Evolutionary conservation across 176 grass and related monocot species (phyloP), one percentile per base, ranked within the genome.

Genomic region (Lolium multiflorum): DNA sequence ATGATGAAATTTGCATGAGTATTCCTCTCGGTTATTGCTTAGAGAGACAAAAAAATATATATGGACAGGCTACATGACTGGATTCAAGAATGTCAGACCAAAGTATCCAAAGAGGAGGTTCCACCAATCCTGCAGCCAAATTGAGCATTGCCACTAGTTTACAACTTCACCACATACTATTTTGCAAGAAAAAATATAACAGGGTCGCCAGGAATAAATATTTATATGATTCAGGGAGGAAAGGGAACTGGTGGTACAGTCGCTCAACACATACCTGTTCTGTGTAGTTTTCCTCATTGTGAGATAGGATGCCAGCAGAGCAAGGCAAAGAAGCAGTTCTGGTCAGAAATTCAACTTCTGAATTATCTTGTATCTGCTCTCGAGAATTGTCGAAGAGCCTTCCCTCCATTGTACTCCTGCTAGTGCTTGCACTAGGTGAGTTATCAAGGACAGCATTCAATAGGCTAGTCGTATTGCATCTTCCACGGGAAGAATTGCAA

Each of bases 231-330:
- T 77, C 78, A 50, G 55, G 73, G 58, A 62, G 35, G 37, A 91
- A 66, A 86, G 26, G 43, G 85, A 57, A 74, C 44, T 74, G 22
- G 71, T 25, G n/a, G 47, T 82, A 18, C 20, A 44, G 41, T 91
- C 78, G 77, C 61, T 70, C 78, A 71, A 54, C 35, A 59, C 71
- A 73, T 89, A 89, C 91, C 91, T 92, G 44, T 77, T 58, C 6
- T 18, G 21, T 51, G 76, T 59, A 76, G 22, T 18, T 52, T 89
- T 81, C 68, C 60, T 70, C 63, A 63, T 18, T 83, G 79, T 75
- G 57, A 92, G 54, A 44, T 75, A 72, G 2, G 61, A 67, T 67
- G 82, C 64, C 44, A 44, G 35, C 87, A 43, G 51, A 87, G 49
- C 67, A 75, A 84, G 84, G 74, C 31, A 85, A 67, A 63, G 83